Percentiles rank a stretch among this genome's conserved stretches.
phyloP scores from a whole-genome alignment of 257 asterid species.

The Ilex aquifolium region DNA sequence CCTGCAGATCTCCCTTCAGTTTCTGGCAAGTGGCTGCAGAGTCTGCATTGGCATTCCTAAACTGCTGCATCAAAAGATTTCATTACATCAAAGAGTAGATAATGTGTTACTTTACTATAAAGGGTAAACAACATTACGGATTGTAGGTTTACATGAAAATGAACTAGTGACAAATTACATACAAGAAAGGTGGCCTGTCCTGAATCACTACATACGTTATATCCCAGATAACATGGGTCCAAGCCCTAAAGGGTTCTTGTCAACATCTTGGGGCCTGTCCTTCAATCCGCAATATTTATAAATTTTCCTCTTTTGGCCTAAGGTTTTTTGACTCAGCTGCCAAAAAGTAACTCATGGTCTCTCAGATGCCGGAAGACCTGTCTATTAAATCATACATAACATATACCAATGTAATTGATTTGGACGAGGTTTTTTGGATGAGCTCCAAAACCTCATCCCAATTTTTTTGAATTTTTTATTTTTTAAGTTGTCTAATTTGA shows the following conservation, averaged over 20 bases:
- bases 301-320: too few relatives aligned
- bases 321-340: too few relatives aligned
- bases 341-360: too few relatives aligned
- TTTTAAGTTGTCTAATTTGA: too few relatives aligned
- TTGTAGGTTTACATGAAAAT: background rate
- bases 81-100: conserved; percentile 1
- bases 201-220: background rate
- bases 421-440: too few relatives aligned
- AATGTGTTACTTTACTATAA: background rate
- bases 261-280: too few relatives aligned
- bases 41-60: conserved; percentile 49
- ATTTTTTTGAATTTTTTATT: too few relatives aligned
- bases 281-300: too few relatives aligned
- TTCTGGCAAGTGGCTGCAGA: conserved; percentile 55
- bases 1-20: conserved; percentile 69
- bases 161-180: background rate
- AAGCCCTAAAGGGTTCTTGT: background rate
- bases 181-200: background rate
- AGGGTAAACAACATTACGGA: background rate
- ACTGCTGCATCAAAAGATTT: conserved; percentile 34
- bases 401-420: too few relatives aligned
- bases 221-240: background rate
- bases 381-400: too few relatives aligned
- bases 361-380: too few relatives aligned
- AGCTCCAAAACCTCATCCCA: too few relatives aligned